Percentiles rank a stretch among this genome's conserved stretches.
These are phyloP conservation scores for Colletotrichum eremochloae DNA, from an alignment of 2,329 filamentous ascomycete species.

Conservation along the genomic window DNA sequence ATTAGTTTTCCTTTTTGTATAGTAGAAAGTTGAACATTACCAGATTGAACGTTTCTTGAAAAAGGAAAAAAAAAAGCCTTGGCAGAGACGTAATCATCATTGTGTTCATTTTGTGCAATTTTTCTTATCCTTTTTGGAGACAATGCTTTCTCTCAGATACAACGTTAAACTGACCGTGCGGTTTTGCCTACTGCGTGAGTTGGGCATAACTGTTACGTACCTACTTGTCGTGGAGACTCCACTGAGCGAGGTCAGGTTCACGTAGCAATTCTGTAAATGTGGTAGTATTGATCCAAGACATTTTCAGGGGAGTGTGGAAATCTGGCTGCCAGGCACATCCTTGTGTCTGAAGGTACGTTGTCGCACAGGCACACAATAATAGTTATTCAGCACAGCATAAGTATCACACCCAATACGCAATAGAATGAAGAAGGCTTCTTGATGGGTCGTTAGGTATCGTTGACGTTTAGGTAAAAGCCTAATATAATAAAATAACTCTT, in stretches of 20 bases:
- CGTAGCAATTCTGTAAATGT: rapidly evolving
- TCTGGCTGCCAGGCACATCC: neutral
- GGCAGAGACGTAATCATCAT: neutral
- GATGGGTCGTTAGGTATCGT: too few relatives aligned
- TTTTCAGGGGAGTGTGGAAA: neutral
- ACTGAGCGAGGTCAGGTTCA: neutral
- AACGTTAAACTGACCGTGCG: neutral
- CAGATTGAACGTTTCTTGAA: too few relatives aligned
- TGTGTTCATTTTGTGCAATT: neutral
- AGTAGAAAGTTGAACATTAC: neutral
- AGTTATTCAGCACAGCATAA: too few relatives aligned
- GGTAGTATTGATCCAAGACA: neutral
- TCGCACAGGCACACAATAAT: too few relatives aligned
- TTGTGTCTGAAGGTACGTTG: neutral
- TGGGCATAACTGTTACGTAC: neutral
- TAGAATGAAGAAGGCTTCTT: too few relatives aligned
- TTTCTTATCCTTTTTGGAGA: neutral
- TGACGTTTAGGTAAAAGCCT: too few relatives aligned
- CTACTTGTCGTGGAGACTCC: neutral
- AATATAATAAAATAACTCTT: too few relatives aligned
- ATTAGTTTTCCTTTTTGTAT: slow-evolving; percentile 16
- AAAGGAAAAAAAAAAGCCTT: neutral
- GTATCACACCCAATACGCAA: too few relatives aligned
- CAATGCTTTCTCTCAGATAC: too few relatives aligned
- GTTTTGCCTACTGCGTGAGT: too few relatives aligned